These are phyloP conservation scores for Aspergillus luchuensis DNA, from an alignment of 2,329 filamentous ascomycete genomes.

Conservation along the genomic window DNA sequence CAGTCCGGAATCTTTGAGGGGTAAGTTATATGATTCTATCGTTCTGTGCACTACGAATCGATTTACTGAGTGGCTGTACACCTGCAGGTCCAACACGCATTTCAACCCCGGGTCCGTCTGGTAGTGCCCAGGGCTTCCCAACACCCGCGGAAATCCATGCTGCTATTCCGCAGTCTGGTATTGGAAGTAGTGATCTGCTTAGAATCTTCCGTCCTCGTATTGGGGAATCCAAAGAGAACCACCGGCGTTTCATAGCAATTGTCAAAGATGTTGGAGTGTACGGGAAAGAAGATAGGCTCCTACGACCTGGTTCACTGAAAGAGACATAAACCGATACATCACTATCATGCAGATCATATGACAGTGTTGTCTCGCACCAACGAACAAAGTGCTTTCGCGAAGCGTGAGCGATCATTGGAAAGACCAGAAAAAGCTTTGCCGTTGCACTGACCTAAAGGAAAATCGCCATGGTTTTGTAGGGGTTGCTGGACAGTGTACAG, in stretches of 20 bases:
- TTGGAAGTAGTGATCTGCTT: conserved; percentile 47
- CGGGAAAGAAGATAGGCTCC: conserved; percentile 44
- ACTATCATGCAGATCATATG: background rate
- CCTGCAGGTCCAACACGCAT: conserved; percentile 30
- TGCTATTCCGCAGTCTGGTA: conserved; percentile 49
- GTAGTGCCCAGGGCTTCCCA: conserved; percentile 39
- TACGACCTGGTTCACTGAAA: conserved; percentile 43
- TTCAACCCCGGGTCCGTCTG: conserved; percentile 33
- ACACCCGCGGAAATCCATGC: conserved; percentile 51
- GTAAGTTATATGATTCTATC: conserved; percentile 18
- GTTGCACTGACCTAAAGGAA: no score
- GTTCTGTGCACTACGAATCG: background rate
- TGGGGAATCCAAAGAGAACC: conserved; percentile 45
- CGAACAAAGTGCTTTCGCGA: background rate
- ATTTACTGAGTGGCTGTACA: conserved; percentile 1
- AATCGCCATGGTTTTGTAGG: background rate
- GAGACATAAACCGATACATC: conserved; percentile 20
- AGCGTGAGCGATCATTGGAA: no score
- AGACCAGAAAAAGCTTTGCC: no score
- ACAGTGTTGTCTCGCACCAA: background rate
- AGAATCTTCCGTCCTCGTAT: conserved; percentile 47
- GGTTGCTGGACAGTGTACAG: background rate
- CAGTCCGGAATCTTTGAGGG: conserved; percentile 41
- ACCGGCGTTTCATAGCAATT: conserved; percentile 46
- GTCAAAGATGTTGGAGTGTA: conserved; percentile 49